These are phyloP conservation scores for Termitomyces sp. DNA, from an alignment of 768 basidiomycete genomes.

Conservation along the genomic window DNA sequence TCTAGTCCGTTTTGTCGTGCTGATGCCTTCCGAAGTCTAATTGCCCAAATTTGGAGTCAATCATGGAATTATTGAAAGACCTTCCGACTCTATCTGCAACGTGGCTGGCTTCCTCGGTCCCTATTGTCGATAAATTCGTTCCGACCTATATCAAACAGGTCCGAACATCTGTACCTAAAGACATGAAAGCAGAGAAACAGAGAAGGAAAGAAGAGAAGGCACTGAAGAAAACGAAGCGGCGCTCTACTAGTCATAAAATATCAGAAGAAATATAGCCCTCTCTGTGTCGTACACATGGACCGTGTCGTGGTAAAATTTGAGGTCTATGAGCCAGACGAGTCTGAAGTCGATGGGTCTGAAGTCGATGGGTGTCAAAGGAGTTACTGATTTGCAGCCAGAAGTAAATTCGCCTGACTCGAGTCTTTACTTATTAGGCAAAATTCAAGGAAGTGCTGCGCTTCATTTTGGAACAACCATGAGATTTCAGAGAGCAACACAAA, in stretches of 20 bases:
- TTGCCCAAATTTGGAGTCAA: constrained; percentile 29
- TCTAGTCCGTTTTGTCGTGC: not conserved
- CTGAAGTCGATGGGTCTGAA: constrained; percentile 74
- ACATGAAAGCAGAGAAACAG: constrained; percentile 69
- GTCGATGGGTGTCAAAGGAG: constrained; percentile 37
- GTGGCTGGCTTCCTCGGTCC: constrained; percentile 45
- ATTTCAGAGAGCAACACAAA: not conserved
- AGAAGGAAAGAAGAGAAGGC: constrained; percentile 39
- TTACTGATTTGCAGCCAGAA: no score
- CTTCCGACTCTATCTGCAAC: constrained; percentile 56
- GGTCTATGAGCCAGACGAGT: constrained; percentile 8
- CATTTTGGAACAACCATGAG: not conserved
- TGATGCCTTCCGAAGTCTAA: constrained; percentile 26
- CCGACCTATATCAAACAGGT: constrained; percentile 82
- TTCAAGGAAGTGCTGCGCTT: not conserved
- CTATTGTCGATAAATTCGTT: constrained; percentile 29
- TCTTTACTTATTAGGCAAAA: not conserved
- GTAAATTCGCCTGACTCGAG: no score
- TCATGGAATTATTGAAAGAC: constrained; percentile 36
- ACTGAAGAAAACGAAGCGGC: not conserved
- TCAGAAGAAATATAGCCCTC: not conserved
- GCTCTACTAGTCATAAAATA: not conserved
- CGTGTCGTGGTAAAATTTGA: constrained; percentile 28
- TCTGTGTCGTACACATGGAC: constrained; percentile 21
- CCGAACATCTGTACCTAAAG: constrained; percentile 70